phyloP scores from a whole-genome alignment of 148 eudicot genomes.

The Chenopodium formosanum region DNA sequence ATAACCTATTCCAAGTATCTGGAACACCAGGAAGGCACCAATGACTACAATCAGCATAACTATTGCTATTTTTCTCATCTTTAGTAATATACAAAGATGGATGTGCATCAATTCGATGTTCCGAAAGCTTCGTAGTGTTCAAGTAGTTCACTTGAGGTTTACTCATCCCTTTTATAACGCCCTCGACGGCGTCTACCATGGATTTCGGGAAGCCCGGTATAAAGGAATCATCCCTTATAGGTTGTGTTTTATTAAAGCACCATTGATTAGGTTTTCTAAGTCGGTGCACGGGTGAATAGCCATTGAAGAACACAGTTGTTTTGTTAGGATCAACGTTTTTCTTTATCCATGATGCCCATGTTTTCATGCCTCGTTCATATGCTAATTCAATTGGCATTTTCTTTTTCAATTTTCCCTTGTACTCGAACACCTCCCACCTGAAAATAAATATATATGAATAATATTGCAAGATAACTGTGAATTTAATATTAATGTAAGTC shows the following conservation, averaged over 20 bases:
- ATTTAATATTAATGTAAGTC: too few species aligned
- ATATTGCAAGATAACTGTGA: too few species aligned
- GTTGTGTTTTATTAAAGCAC: constrained; percentile 22
- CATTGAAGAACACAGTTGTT: constrained; percentile 17
- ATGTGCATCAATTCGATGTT: constrained; percentile 40
- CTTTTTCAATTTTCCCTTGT: constrained; percentile 21
- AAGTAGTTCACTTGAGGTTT: constrained; percentile 27
- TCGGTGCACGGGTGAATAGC: constrained; percentile 25
- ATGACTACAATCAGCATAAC: constrained; percentile 39
- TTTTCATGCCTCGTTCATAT: constrained; percentile 34
- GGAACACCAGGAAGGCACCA: constrained; percentile 51
- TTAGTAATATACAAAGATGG: constrained; percentile 19
- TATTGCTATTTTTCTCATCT: constrained; percentile 5
- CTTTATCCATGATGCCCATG: constrained; percentile 37
- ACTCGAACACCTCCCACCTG: constrained; percentile 51
- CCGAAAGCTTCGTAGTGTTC: constrained; percentile 35
- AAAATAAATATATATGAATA: neutral
- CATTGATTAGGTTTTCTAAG: constrained; percentile 10
- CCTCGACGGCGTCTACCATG: constrained; percentile 25
- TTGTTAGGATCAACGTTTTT: constrained; percentile 2
- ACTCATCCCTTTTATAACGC: constrained; percentile 4
- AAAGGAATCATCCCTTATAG: constrained; percentile 11
- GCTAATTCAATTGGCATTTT: constrained; percentile 37
- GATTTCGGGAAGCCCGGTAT: constrained; percentile 6
- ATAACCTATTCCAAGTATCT: constrained; percentile 46